Conservation (phyloP, 306 rosid species). For the Inga leiocalycina region DNA sequence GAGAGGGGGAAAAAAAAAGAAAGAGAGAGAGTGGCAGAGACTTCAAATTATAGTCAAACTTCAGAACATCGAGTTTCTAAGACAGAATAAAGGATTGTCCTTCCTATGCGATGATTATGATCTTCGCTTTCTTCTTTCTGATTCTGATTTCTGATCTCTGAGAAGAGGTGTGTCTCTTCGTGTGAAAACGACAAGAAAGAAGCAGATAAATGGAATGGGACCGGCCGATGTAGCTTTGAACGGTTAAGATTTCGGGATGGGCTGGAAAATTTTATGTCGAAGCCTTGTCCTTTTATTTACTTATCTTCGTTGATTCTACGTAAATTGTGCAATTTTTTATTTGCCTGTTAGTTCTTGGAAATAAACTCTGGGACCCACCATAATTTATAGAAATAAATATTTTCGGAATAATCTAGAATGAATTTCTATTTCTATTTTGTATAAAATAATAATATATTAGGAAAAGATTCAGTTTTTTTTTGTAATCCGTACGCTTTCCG, state of each 20-base stretch:
- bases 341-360: neutral
- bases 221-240: slow-evolving; percentile 38
- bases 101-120: neutral
- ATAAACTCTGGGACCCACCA: neutral
- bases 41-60: neutral
- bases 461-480: neutral
- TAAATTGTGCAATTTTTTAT: neutral
- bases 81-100: neutral
- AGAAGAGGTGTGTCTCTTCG: neutral
- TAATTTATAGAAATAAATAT: neutral
- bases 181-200: slow-evolving; percentile 33
- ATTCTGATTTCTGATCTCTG: slow-evolving; percentile 8
- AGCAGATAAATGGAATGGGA: slow-evolving; percentile 38
- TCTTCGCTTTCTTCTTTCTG: slow-evolving; percentile 6
- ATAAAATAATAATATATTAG: neutral
- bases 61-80: slow-evolving; percentile 2
- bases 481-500: slow-evolving; percentile 23
- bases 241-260: slow-evolving; percentile 57
- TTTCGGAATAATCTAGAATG: neutral
- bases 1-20: no score
- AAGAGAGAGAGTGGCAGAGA: neutral
- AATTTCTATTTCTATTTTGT: neutral
- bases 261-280: slow-evolving; percentile 45
- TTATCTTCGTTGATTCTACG: slow-evolving; percentile 25
- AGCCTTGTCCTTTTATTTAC: slow-evolving; percentile 32